phyloP scores from a whole-genome alignment of 768 basidiomycete species.

The Boletus sensibilis region DNA sequence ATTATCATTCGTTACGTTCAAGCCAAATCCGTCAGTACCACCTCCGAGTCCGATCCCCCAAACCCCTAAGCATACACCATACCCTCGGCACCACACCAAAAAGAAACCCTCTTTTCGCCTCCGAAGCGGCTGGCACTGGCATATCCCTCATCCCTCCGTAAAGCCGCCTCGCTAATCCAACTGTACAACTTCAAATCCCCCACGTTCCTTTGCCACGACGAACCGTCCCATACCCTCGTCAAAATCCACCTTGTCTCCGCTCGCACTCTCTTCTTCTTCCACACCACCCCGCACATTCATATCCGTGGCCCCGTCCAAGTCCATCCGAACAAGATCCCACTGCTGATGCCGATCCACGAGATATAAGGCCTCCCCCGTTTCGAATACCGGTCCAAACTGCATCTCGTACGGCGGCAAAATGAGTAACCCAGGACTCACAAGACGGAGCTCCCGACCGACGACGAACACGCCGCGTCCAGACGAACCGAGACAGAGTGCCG shows the following conservation, averaged over 20 bases:
- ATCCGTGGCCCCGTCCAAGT: background rate
- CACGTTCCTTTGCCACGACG: conserved; percentile 25
- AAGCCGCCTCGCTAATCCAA: conserved; percentile 7
- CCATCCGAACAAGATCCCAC: background rate
- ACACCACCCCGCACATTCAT: background rate
- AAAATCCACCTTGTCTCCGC: conserved; percentile 28
- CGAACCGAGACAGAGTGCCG: conserved; percentile 20
- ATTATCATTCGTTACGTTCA: background rate
- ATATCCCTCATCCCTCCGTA: background rate
- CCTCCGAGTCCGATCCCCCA: too few species aligned
- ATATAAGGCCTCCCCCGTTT: conserved; percentile 22
- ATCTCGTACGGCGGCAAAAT: conserved; percentile 31
- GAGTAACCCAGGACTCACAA: conserved; percentile 24
- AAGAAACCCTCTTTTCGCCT: background rate
- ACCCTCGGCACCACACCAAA: background rate
- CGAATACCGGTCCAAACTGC: conserved; percentile 30
- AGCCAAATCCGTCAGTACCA: background rate
- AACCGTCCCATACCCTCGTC: conserved; percentile 34
- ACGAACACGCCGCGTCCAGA: conserved; percentile 33
- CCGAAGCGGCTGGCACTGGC: background rate
- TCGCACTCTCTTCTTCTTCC: background rate
- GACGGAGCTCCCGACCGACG: conserved; percentile 21
- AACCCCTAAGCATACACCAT: background rate
- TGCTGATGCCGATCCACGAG: conserved; percentile 4
- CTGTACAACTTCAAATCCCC: conserved; percentile 30